Conservation (phyloP, 352 stramenopile genomes). For the Phytophthora crassamura region DNA sequence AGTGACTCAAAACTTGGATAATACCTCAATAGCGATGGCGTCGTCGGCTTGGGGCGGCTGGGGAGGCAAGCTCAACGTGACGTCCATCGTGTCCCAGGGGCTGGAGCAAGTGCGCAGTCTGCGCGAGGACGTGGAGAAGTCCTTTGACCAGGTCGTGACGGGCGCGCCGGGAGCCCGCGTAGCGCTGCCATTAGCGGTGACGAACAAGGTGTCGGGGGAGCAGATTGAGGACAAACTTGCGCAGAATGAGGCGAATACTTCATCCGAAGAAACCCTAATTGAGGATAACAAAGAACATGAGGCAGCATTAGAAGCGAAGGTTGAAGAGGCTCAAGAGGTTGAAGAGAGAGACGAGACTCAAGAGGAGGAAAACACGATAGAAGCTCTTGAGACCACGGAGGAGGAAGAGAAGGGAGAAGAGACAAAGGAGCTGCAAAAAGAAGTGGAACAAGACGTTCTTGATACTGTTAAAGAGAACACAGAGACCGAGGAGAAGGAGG, state of each 20-base stretch:
- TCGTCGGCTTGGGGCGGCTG: constrained; percentile 59
- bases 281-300: constrained; percentile 7
- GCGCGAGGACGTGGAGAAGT: constrained; percentile 89
- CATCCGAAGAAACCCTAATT: background rate
- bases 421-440: background rate
- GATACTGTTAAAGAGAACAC: constrained; percentile 19
- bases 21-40: no score
- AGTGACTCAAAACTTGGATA: no score
- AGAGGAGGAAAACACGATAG: no score
- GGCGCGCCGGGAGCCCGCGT: constrained; percentile 23
- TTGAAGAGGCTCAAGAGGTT: background rate
- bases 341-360: background rate
- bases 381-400: no score
- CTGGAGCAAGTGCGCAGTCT: constrained; percentile 85
- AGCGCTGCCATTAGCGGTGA: constrained; percentile 31
- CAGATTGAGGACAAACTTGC: constrained; percentile 11
- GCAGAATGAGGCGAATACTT: constrained; percentile 4
- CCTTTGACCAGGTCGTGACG: constrained; percentile 84
- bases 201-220: constrained; percentile 6
- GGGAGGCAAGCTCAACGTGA: constrained; percentile 78
- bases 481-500: constrained; percentile 10
- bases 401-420: constrained; percentile 2
- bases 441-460: background rate
- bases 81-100: constrained; percentile 84
- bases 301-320: constrained; percentile 6